Evolutionary conservation across 2,329 filamentous ascomycete genomes (phyloP), one percentile per base, ranked within the genome.

Genomic region (Microcyclosporella mali): DNA sequence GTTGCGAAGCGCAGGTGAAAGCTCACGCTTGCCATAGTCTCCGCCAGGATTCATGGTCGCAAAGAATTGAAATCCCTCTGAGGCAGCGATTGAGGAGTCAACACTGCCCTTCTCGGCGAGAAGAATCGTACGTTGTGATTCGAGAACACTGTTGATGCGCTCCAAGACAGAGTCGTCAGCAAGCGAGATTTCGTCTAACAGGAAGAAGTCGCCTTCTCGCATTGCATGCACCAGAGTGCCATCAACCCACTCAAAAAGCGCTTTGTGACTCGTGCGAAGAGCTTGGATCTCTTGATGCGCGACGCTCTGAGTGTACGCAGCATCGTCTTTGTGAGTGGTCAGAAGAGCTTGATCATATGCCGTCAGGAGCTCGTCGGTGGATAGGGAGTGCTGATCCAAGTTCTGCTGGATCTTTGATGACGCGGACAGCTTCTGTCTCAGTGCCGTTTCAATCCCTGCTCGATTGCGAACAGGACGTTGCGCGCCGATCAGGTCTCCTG

Each of bases 11-110:
- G 92, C 94, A 2, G 92, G 92, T 1, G 92, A 98, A 10, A 99
- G 75, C 64, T 99, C 92, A 55, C 90, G 88, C 69, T 99, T 99
- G 52, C 92, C 92, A 63, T 97, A 98, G 61, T 99, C 92, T 34
- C 94, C 92, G 38, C 94, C 94, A 7, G 92, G 92, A 55, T 99
- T 99, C 92, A 99, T 99, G 0, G 92, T 98, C 3, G 92, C 90
- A 46, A 98, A 79, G 66, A 98, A 95, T 58, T 98, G 89, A 65
- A 97, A 99, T 0, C 84, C 86, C 31, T 84, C 73, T 9, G 74
- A 66, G 4, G 85, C 92, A 30, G 78, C 77, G 18, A 98, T 77
- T 50, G 86, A 81, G 0, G 88, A 88, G 62, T 95, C 82, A 4
- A 85, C 76, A 2, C 86, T 79, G 0, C 92, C 94, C 66, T 97